Base-by-base conservation (phyloP, 2,329 filamentous ascomycete genomes). In the Diplodia scrobiculata region DNA sequence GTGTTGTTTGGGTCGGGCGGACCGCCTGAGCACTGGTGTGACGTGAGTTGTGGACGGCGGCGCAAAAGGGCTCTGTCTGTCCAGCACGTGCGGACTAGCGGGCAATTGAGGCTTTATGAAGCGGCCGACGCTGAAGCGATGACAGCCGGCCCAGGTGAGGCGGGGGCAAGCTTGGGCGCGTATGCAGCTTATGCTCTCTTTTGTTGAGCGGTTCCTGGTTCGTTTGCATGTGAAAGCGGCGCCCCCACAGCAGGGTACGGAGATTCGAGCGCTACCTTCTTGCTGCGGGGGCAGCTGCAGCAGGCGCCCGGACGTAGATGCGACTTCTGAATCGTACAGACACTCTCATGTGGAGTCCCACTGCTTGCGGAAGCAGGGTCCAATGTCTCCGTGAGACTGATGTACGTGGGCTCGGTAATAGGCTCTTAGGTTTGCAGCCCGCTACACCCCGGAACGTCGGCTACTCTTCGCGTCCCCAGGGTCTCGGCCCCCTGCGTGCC, bases 101-200 rank as follows among this genome's bases (percentile, higher is more conserved):
- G 58, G 48, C 58, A 62, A 62, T 62, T 62, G 58, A 50, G 58
- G 45, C 41, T 50, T 62, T 62, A 62, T 62, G 58, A 50, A 48
- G 58, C 34, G 13, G 34, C 29, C 41, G 41, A 34, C 27, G 45
- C 55, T 11, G 25, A 41, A 36, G 47, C 41, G 38, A 38, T 29
- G 54, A 58, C 34, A 58, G 54, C 54, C 54, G 41, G 36, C 25
- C 10, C 58, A 14, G 29, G 14, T 25, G 41, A 25, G 48, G 58
- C 58, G 58, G 58, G 58, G 58, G 45, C 29, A 50, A 50, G 58
- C 58, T 62, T 62, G 58, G 58, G 58, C 41, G 41, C 58, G 45
- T 50, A 50, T 62, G 58, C 58, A 62, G 58, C 58, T 62, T 62
- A 62, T 62, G 58, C 58, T 62, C 58, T 47, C 58, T 62, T 62